Conservation (phyloP, 306 rosid species). For the Spatholobus suberectus region DNA sequence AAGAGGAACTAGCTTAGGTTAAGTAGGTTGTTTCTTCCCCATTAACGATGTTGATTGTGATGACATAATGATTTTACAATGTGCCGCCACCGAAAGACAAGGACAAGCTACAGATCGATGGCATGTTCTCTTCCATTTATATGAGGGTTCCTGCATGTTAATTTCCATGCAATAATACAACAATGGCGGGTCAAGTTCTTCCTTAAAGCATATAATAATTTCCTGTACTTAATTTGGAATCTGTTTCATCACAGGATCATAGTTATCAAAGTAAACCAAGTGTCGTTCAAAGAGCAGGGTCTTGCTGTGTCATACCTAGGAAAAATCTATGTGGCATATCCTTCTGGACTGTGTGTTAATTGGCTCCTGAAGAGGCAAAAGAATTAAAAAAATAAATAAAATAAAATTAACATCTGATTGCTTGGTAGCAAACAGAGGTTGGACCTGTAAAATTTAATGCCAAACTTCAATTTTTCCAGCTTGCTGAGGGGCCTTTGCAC, state of each 20-base stretch:
- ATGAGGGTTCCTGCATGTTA: slow-evolving; percentile 57
- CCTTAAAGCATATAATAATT: slow-evolving; percentile 19
- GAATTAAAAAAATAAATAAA: too few species aligned
- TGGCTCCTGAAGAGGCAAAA: slow-evolving; percentile 44
- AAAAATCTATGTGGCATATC: slow-evolving; percentile 40
- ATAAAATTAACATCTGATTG: slow-evolving; percentile 23
- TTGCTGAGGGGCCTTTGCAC: slow-evolving; percentile 37
- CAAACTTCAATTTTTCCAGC: slow-evolving; percentile 33
- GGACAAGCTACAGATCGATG: slow-evolving; percentile 41
- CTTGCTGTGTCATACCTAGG: slow-evolving; percentile 39
- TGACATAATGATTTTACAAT: slow-evolving; percentile 49
- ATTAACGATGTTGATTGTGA: slow-evolving; percentile 48
- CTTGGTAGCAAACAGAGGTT: not conserved
- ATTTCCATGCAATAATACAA: slow-evolving; percentile 48
- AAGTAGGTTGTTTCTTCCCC: not conserved
- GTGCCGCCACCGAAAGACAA: slow-evolving; percentile 45
- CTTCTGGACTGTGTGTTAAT: slow-evolving; percentile 37
- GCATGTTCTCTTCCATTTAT: slow-evolving; percentile 44
- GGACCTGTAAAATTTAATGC: slow-evolving; percentile 3
- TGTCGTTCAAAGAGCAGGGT: slow-evolving; percentile 44
- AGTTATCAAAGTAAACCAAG: slow-evolving; percentile 35
- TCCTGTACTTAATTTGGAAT: slow-evolving; percentile 38
- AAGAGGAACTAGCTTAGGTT: slow-evolving; percentile 24
- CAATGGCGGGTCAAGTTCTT: not conserved
- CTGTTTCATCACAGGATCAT: slow-evolving; percentile 29